Conservation (phyloP, 1,284 basidiomycete species). For the Apiotrichum montevideense region DNA sequence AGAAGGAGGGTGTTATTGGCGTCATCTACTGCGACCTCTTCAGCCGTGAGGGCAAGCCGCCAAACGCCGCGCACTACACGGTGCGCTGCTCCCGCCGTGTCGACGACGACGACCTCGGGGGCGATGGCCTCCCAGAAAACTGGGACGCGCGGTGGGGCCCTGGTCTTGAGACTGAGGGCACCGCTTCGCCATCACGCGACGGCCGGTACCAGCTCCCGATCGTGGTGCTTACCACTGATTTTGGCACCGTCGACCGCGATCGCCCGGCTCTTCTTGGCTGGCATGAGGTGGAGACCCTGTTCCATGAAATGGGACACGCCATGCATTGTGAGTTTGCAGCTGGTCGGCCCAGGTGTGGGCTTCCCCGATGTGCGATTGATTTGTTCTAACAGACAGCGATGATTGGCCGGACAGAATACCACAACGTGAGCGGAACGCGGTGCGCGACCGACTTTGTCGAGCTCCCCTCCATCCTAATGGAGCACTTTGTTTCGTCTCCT, state of each 20-base stretch:
- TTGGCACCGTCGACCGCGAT: slow-evolving; percentile 58
- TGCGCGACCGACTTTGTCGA: slow-evolving; percentile 99
- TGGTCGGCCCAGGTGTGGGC: no score
- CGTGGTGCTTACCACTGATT: slow-evolving; percentile 87
- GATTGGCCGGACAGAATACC: slow-evolving; percentile 95
- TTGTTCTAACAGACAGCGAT: slow-evolving; percentile 57
- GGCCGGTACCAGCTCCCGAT: slow-evolving; percentile 82
- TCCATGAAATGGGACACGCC: slow-evolving; percentile 99
- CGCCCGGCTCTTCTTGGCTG: slow-evolving; percentile 70
- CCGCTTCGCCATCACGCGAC: slow-evolving; percentile 50
- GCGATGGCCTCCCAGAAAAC: slow-evolving; percentile 51
- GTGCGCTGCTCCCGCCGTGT: slow-evolving; percentile 87
- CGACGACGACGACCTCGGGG: slow-evolving; percentile 75
- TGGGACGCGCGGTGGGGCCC: slow-evolving; percentile 39
- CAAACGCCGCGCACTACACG: slow-evolving; percentile 93
- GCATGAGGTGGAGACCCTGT: slow-evolving; percentile 91
- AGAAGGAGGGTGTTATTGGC: slow-evolving; percentile 75
- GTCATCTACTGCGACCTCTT: slow-evolving; percentile 95
- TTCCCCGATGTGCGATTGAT: no score
- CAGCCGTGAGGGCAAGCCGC: slow-evolving; percentile 73
- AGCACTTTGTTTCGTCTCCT: slow-evolving; percentile 82
- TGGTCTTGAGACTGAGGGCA: slow-evolving; percentile 40
- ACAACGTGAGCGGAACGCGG: slow-evolving; percentile 96
- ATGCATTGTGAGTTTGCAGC: slow-evolving; percentile 77
- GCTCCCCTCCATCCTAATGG: slow-evolving; percentile 96